phyloP scores from a whole-genome alignment of 345 rosid species.

The Camelina sativa region DNA sequence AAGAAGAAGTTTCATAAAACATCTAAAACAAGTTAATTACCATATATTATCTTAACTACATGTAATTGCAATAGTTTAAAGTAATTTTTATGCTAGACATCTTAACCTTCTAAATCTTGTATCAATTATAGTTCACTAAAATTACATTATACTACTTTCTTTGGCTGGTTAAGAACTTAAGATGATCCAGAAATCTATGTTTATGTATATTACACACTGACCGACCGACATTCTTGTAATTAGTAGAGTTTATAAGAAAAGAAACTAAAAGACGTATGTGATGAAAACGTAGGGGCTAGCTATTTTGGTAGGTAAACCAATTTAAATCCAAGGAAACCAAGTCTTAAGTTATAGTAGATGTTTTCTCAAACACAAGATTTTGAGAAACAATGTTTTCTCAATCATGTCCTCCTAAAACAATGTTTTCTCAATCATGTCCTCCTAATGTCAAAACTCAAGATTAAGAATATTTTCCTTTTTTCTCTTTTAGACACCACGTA shows the following conservation, averaged over 20 bases:
- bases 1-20: conserved; percentile 6
- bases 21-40: not conserved
- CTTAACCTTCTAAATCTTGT: not conserved
- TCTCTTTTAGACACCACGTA: not conserved
- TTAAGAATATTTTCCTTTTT: not conserved
- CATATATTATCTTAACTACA: not conserved
- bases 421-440: too few relatives aligned
- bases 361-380: conserved; percentile 16
- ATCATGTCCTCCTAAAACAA: conserved; percentile 8
- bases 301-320: conserved; percentile 47
- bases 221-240: not conserved
- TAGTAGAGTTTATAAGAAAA: not conserved
- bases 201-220: not conserved
- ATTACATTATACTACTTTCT: conserved; percentile 3
- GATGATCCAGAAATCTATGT: not conserved
- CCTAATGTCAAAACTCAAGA: not conserved
- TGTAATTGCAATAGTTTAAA: not conserved
- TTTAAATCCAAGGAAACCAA: conserved; percentile 36
- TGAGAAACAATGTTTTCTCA: too few relatives aligned
- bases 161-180: not conserved
- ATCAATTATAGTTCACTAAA: conserved; percentile 3
- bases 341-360: conserved; percentile 17
- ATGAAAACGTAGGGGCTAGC: conserved; percentile 9
- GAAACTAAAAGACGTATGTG: not conserved
- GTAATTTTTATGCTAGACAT: conserved; percentile 1